Evolutionary conservation across 2,329 filamentous ascomycete genomes (phyloP), one percentile per base, ranked within the genome.

Genomic region (Colletotrichum salicis): DNA sequence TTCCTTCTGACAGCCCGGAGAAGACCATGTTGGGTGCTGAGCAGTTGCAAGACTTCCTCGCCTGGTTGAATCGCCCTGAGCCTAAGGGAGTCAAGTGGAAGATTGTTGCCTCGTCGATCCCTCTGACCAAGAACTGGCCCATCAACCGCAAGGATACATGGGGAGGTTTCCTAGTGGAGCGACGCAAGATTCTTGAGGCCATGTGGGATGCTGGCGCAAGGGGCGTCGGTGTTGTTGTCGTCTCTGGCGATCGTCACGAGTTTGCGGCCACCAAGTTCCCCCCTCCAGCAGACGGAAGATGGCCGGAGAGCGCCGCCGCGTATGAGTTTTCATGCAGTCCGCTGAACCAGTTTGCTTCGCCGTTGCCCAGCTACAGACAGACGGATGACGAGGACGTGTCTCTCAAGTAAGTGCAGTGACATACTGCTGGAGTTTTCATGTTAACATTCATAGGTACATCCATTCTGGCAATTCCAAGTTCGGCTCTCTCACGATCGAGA

Each of bases 101-200:
- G 84, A 91, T 99, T 76, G 86, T 99, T 62, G 92, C 95, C 22
- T 95, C 93, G 51, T 95, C 93, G 22, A 93, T 98, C 5, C 96
- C 96, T 0, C 97, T 99, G 80, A 98, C 96, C 7, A 97, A 97
- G 84, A 99, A 99, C 81, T 99, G 96, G 96, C 92, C 91, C 29
- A 90, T 97, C 74, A 96, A 96, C 74, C 91, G 90, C 2, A 87
- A 92, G 73, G 96, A 99, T 79, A 98, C 96, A 0, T 99, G 96
- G 96, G 94, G 94, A 58, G 96, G 96, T 0, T 98, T 97, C 81
- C 86, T 98, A 2, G 84, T 87, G 60, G 96, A 99, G 84, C 91
- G 96, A 19, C 89, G 88, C 65, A 86, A 86, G 67, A 89, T 98
- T 31, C 90, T 99, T 15, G 93, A 97, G 80, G 93, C 94, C 2